phyloP scores from a whole-genome alignment of 192 early-diverging fungal species.

The Spizellomyces sp. region DNA sequence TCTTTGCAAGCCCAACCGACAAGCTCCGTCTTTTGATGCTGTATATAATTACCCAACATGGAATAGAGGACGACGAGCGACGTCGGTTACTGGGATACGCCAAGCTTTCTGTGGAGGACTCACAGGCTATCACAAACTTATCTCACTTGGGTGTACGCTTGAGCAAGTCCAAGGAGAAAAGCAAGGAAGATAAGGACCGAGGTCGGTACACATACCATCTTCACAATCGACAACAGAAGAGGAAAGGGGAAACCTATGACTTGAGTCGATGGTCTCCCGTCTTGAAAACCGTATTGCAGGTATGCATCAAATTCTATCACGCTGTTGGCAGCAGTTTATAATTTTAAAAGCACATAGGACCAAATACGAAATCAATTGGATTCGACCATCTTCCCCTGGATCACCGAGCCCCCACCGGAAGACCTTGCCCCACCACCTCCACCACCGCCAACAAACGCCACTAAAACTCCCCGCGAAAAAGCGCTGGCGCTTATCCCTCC shows the following conservation, averaged over 20 bases:
- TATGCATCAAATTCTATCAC: conserved; percentile 23
- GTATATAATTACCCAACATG: conserved; percentile 80
- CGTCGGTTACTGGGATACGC: conserved; percentile 69
- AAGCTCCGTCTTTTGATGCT: conserved; percentile 80
- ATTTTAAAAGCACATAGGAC: conserved; percentile 51
- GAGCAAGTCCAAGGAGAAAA: conserved; percentile 52
- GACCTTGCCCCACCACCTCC: conserved; percentile 31
- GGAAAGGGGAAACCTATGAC: conserved; percentile 67
- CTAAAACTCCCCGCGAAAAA: conserved; percentile 40
- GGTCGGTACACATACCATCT: conserved; percentile 49
- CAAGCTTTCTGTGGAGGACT: conserved; percentile 70
- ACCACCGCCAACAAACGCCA: conserved; percentile 15
- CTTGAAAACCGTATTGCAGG: conserved; percentile 70
- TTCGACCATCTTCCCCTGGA: conserved; percentile 65
- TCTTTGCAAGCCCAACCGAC: conserved; percentile 55
- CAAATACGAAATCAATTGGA: conserved; percentile 57
- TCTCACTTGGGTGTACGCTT: conserved; percentile 64
- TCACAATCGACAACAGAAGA: conserved; percentile 54
- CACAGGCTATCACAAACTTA: conserved; percentile 80
- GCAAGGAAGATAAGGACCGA: conserved; percentile 37
- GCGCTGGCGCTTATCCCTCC: conserved; percentile 23
- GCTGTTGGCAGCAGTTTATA: conserved; percentile 53
- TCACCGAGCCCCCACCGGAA: conserved; percentile 51
- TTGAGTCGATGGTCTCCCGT: conserved; percentile 78
- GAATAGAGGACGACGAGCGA: conserved; percentile 71